Conservation (phyloP, 1,284 basidiomycete genomes). For the Rhodotorula sp. region DNA sequence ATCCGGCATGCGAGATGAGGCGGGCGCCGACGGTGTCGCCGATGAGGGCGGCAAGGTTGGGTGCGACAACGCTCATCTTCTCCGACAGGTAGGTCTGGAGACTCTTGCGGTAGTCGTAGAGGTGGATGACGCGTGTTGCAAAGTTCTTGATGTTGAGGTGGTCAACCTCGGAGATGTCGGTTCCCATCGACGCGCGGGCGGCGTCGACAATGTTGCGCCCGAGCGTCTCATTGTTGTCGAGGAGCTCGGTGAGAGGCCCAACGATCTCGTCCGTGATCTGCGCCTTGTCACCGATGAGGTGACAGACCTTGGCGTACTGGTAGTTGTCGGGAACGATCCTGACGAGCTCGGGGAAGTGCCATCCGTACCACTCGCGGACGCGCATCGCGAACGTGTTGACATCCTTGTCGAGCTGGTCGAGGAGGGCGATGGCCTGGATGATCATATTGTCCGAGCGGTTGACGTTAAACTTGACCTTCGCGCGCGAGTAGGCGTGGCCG, state of each 20-base stretch:
- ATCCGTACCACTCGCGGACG: conserved; percentile 99
- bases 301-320: conserved; percentile 83
- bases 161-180: conserved; percentile 87
- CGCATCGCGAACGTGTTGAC: conserved; percentile 99
- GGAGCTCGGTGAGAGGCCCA: conserved; percentile 73
- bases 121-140: conserved; percentile 87
- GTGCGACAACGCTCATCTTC: conserved; percentile 95
- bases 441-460: conserved; percentile 99
- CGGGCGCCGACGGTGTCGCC: conserved; percentile 96
- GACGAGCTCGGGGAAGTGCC: conserved; percentile 98
- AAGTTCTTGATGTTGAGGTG: conserved; percentile 95
- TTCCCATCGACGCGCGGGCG: conserved; percentile 91
- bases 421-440: conserved; percentile 96
- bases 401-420: conserved; percentile 99
- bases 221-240: conserved; percentile 81
- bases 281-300: conserved; percentile 86
- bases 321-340: conserved; percentile 93
- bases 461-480: conserved; percentile 99
- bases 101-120: conserved; percentile 88
- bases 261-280: conserved; percentile 64
- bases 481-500: conserved; percentile 95
- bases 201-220: conserved; percentile 96
- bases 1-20: conserved; percentile 94
- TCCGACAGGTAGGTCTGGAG: conserved; percentile 93
- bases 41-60: conserved; percentile 91